Conservation (phyloP, 805 yeast species). For the Millerozyma miso region DNA sequence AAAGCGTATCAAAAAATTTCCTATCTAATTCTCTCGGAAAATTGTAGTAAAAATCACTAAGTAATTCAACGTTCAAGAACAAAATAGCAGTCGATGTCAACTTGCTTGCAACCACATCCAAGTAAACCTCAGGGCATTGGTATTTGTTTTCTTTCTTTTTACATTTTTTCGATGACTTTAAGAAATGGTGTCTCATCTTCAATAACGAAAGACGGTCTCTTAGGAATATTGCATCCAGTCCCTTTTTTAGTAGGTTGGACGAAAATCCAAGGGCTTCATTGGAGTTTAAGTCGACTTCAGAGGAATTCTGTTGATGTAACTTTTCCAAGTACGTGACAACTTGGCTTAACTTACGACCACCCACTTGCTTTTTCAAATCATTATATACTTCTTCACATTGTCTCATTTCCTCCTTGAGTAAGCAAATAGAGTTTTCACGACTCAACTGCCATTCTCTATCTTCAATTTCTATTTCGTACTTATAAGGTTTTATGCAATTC, state of each 20-base stretch:
- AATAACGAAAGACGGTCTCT: slow-evolving; percentile 68
- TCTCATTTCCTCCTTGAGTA: slow-evolving; percentile 77
- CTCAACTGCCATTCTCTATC: slow-evolving; percentile 89
- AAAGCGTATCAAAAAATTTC: slow-evolving; percentile 58
- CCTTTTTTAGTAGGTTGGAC: slow-evolving; percentile 65
- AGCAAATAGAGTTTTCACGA: slow-evolving; percentile 67
- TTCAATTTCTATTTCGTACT: slow-evolving; percentile 94
- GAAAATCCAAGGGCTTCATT: slow-evolving; percentile 85
- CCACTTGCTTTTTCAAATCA: slow-evolving; percentile 63
- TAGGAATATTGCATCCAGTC: slow-evolving; percentile 79
- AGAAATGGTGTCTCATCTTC: slow-evolving; percentile 64
- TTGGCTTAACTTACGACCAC: slow-evolving; percentile 78
- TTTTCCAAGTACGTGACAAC: slow-evolving; percentile 71
- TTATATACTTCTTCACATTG: slow-evolving; percentile 71
- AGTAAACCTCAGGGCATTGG: slow-evolving; percentile 90
- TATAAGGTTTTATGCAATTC: slow-evolving; percentile 95
- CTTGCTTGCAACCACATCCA: slow-evolving; percentile 89
- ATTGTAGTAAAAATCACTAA: slow-evolving; percentile 92
- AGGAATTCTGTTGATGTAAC: slow-evolving; percentile 33
- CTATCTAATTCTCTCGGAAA: slow-evolving; percentile 91
- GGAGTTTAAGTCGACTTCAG: slow-evolving; percentile 35
- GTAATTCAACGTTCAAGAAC: slow-evolving; percentile 86
- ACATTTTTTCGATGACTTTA: slow-evolving; percentile 74
- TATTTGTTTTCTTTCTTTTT: slow-evolving; percentile 74
- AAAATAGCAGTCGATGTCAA: slow-evolving; percentile 89